These are phyloP conservation scores for Aspergillus sclerotiicarbonarius DNA, from an alignment of 495 filamentous ascomycete species.

Conservation along the genomic window DNA sequence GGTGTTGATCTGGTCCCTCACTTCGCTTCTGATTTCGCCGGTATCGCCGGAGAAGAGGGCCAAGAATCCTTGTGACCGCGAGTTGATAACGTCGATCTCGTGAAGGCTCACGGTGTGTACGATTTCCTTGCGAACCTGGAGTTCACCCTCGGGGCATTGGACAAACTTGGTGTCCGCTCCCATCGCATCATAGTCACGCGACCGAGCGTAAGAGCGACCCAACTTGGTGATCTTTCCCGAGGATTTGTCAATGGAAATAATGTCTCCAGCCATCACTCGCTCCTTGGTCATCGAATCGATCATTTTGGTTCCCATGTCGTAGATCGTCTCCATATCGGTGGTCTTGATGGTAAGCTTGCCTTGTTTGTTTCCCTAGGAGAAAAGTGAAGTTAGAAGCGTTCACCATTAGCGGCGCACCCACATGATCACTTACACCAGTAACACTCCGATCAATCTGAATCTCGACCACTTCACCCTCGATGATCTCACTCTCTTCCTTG, in stretches of 20 bases:
- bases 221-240: constrained; percentile 97
- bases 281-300: constrained; percentile 99
- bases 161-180: constrained; percentile 97
- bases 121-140: constrained; percentile 95
- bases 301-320: constrained; percentile 99
- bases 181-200: constrained; percentile 98
- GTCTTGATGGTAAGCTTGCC: constrained; percentile 99
- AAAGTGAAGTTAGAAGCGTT: constrained; percentile 19
- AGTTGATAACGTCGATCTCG: constrained; percentile 99
- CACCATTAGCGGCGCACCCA: not conserved
- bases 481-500: constrained; percentile 98
- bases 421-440: constrained; percentile 62
- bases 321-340: constrained; percentile 99
- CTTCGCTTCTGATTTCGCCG: constrained; percentile 95
- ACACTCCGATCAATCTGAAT: constrained; percentile 98
- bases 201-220: constrained; percentile 86
- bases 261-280: constrained; percentile 95
- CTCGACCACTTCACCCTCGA: constrained; percentile 98
- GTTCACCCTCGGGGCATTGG: constrained; percentile 96
- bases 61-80: constrained; percentile 91
- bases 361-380: constrained; percentile 77
- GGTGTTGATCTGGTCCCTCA: constrained; percentile 97
- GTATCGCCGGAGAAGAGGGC: constrained; percentile 97
- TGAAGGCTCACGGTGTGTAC: constrained; percentile 95
- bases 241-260: constrained; percentile 97